A percentile compares a stretch with the other conserved stretches of the same genome.
These are phyloP conservation scores for Prunus yedoensis DNA, from an alignment of 331 rosid genomes.

Conservation along the genomic window DNA sequence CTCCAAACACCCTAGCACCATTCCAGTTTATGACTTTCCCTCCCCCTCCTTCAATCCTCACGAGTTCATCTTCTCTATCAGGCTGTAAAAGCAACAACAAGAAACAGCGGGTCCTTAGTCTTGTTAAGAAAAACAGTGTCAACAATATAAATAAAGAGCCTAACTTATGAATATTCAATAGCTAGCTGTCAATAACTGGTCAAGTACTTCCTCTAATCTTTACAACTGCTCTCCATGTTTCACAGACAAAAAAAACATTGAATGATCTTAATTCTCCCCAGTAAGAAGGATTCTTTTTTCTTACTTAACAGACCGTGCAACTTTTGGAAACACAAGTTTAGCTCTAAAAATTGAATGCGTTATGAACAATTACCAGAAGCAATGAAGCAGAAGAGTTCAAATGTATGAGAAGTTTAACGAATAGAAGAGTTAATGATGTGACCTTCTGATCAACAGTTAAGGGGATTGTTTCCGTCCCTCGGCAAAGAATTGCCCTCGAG, in stretches of 20 bases:
- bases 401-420: neutral
- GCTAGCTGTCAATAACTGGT: neutral
- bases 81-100: slow-evolving; percentile 68
- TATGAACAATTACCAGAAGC: neutral
- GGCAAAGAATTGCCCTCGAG: slow-evolving; percentile 78
- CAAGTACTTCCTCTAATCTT: neutral
- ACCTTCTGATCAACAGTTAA: slow-evolving; percentile 92
- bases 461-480: slow-evolving; percentile 70
- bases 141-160: slow-evolving; percentile 5
- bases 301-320: neutral
- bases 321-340: slow-evolving; percentile 3
- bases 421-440: slow-evolving; percentile 12
- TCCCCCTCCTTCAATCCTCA: slow-evolving; percentile 77
- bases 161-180: neutral
- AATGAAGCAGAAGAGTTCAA: neutral
- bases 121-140: slow-evolving; percentile 3
- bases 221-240: slow-evolving; percentile 20
- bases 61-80: slow-evolving; percentile 82
- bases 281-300: neutral
- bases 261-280: neutral
- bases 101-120: slow-evolving; percentile 27
- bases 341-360: neutral
- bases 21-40: slow-evolving; percentile 97
- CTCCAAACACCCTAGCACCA: slow-evolving; percentile 92
- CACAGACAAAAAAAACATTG: neutral